A percentile compares a stretch with the other conserved stretches of the same genome.
Evolutionary conservation across 2,329 filamentous ascomycete genomes (phyloP).

Genomic region (Blumeriella jaapii): DNA sequence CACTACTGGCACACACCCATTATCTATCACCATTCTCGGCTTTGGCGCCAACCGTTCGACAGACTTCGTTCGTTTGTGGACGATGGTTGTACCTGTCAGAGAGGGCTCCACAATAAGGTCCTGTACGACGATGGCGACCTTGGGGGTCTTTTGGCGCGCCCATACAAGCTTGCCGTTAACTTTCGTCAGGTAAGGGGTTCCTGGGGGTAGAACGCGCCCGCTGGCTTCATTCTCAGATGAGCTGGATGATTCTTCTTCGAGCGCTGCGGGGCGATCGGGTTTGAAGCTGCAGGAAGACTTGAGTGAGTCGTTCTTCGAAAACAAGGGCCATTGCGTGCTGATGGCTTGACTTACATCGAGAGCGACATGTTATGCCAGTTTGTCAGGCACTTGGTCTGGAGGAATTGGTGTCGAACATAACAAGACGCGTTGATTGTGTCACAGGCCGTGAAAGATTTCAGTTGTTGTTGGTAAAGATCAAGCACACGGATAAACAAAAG

Average conservation of each 20-base stretch:
- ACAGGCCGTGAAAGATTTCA: too few species aligned
- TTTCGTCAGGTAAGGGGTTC: slow-evolving; percentile 22
- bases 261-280: slow-evolving; percentile 5
- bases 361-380: slow-evolving; percentile 1
- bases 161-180: slow-evolving; percentile 23
- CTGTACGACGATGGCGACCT: slow-evolving; percentile 6
- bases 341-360: slow-evolving; percentile 1
- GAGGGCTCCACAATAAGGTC: slow-evolving; percentile 19
- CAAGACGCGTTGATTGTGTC: too few species aligned
- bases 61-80: slow-evolving; percentile 13
- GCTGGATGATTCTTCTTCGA: background rate
- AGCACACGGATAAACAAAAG: too few species aligned
- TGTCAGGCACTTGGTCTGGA: too few species aligned
- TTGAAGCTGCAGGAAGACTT: slow-evolving; percentile 10
- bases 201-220: slow-evolving; percentile 15
- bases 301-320: background rate
- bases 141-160: slow-evolving; percentile 20
- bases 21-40: too few species aligned
- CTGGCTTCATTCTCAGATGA: background rate
- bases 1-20: slow-evolving; percentile 11
- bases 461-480: too few species aligned
- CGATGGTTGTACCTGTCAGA: slow-evolving; percentile 7
- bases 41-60: slow-evolving; percentile 3
- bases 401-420: too few species aligned
- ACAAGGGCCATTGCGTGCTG: background rate